Base-by-base conservation (phyloP, 1,284 basidiomycete species). In the Ceratobasidium sp. region DNA sequence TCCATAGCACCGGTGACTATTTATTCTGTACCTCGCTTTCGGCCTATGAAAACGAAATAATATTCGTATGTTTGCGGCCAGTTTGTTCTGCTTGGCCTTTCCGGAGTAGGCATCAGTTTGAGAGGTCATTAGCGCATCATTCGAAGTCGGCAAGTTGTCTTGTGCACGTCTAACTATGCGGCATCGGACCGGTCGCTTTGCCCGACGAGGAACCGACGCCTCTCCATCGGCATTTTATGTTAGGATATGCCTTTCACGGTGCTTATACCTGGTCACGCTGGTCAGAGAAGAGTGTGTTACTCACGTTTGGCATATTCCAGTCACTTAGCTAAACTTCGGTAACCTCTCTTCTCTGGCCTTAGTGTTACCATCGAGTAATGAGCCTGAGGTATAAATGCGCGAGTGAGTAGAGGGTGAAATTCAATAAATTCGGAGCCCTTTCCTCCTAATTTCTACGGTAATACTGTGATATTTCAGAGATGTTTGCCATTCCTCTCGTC, bases 151-250 rank as follows among this genome's bases (percentile, higher is more conserved):
- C n/a, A n/a, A n/a, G 23, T 41, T 41, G 28, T 38, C 52, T 43
- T 41, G 28, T n/a, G 63, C 47, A 63, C 46, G 44, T 43, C 44
- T 30, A 16, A 11, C 49, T 4, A 21, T 14, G 64, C 32, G 49
- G 14, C 50, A 50, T 55, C 47, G 2, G 13, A 11, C 47, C 35
- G 8, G 26, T n/a, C 16, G 18, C 49, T 55, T 44, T 2, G 13
- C 44, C 62, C 62, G 62, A 66, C 11, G 49, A 66, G 46, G 32
- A 28, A 43, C 64, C 50, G 64, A 67, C 30, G 21, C 49, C 35
- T 59, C 35, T 43, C 57, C 57, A 41, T 59, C 57, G 57, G 38
- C 11, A 35, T n/a, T 57, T 35, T 16, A 35, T 16, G 28, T 59
- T n/a, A 21, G 38, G 35, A 54, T 54, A 43, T 23, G n/a, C n/a